These are phyloP conservation scores for Omphalea diandra DNA, from an alignment of 441 rosid genomes.

Conservation along the genomic window DNA sequence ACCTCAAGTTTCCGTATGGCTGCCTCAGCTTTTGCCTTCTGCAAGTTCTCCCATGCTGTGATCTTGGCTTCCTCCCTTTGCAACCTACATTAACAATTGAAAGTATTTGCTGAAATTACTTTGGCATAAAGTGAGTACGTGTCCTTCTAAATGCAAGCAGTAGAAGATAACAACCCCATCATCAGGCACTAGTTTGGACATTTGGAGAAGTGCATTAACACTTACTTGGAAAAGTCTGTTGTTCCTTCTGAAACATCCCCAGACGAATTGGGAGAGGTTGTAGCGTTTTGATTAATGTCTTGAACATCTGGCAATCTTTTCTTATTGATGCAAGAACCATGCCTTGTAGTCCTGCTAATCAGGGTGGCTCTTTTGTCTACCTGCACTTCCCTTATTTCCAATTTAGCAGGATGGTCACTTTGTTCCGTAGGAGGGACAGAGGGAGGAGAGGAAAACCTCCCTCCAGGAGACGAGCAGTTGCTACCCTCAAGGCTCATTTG, in stretches of 20 bases:
- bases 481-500: slow-evolving; percentile 78
- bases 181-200: background rate
- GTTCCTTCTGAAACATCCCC: slow-evolving; percentile 59
- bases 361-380: slow-evolving; percentile 64
- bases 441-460: slow-evolving; percentile 44
- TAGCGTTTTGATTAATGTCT: slow-evolving; percentile 27
- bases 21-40: slow-evolving; percentile 93
- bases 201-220: background rate
- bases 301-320: slow-evolving; percentile 42
- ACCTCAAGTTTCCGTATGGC: slow-evolving; percentile 90
- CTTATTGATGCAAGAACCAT: slow-evolving; percentile 39
- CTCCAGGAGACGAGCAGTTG: slow-evolving; percentile 39
- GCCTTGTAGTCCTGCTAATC: slow-evolving; percentile 51
- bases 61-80: slow-evolving; percentile 91
- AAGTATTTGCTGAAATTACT: background rate
- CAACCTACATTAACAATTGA: slow-evolving; percentile 41
- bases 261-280: slow-evolving; percentile 41
- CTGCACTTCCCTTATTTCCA: slow-evolving; percentile 77
- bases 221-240: slow-evolving; percentile 56
- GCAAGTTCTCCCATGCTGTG: slow-evolving; percentile 90
- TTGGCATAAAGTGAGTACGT: background rate
- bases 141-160: background rate
- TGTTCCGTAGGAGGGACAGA: slow-evolving; percentile 32
- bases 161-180: background rate
- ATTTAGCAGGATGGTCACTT: slow-evolving; percentile 35